These are phyloP conservation scores for Nyctanthes arbortristis DNA, from an alignment of 257 asterid genomes.

Conservation along the genomic window DNA sequence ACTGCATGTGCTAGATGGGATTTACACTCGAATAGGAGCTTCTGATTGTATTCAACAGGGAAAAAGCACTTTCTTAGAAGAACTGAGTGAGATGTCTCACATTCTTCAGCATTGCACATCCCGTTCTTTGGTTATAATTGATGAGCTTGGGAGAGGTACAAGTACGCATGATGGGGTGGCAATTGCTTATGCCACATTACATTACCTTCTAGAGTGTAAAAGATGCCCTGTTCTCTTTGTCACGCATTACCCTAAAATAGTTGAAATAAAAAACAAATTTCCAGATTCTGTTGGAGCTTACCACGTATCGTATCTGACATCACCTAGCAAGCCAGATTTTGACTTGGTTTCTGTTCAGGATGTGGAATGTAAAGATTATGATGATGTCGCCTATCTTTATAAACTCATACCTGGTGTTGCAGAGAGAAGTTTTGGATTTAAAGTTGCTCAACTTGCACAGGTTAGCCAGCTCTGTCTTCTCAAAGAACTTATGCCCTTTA, in stretches of 20 bases:
- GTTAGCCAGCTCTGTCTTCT: slow-evolving; percentile 45
- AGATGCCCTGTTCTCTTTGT: slow-evolving; percentile 80
- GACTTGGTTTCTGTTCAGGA: slow-evolving; percentile 27
- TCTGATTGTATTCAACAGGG: slow-evolving; percentile 91
- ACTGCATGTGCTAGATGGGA: slow-evolving; percentile 80
- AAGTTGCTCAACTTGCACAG: slow-evolving; percentile 94
- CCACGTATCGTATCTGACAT: slow-evolving; percentile 77
- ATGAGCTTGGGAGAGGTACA: slow-evolving; percentile 98
- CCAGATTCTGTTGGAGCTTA: slow-evolving; percentile 73
- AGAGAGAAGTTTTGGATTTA: slow-evolving; percentile 85
- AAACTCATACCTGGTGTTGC: slow-evolving; percentile 78
- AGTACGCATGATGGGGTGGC: slow-evolving; percentile 98
- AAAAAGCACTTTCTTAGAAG: slow-evolving; percentile 91
- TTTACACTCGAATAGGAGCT: slow-evolving; percentile 95
- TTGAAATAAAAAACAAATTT: slow-evolving; percentile 62
- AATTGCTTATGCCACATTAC: slow-evolving; percentile 88
- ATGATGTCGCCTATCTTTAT: slow-evolving; percentile 85
- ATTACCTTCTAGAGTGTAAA: slow-evolving; percentile 64
- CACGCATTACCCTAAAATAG: slow-evolving; percentile 90
- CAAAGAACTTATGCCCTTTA: neutral
- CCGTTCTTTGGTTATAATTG: slow-evolving; percentile 86
- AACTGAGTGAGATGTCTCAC: slow-evolving; percentile 77
- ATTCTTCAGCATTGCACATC: slow-evolving; percentile 68
- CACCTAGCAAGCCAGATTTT: slow-evolving; percentile 34
- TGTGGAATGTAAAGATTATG: slow-evolving; percentile 33